These are phyloP conservation scores for Hirschioporus abietinus DNA, from an alignment of 768 basidiomycete genomes.

Conservation along the genomic window DNA sequence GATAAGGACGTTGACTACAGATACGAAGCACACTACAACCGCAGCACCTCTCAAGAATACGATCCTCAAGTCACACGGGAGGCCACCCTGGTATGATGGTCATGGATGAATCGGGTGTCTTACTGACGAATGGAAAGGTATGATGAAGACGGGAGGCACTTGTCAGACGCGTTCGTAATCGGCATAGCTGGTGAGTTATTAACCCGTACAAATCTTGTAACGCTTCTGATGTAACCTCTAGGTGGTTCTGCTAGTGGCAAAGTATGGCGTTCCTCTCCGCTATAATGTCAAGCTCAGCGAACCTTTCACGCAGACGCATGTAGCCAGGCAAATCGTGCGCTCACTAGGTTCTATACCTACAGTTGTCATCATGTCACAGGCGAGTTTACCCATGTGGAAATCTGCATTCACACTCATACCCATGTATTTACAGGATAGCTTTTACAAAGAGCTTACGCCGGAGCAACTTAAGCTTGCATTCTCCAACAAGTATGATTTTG, in stretches of 20 bases:
- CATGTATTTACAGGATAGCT: constrained; percentile 64
- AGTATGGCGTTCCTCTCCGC: constrained; percentile 33
- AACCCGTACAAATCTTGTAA: background rate
- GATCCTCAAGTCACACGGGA: constrained; percentile 75
- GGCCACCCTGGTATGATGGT: constrained; percentile 67
- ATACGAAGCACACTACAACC: background rate
- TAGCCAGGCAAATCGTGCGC: constrained; percentile 76
- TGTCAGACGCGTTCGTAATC: constrained; percentile 76
- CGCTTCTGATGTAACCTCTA: constrained; percentile 20
- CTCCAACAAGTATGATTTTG: constrained; percentile 76
- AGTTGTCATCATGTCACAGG: constrained; percentile 89
- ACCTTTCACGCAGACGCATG: constrained; percentile 57
- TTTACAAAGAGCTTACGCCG: constrained; percentile 76
- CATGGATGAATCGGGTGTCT: constrained; percentile 11
- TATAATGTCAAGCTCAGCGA: constrained; percentile 7
- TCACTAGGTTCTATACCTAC: constrained; percentile 79
- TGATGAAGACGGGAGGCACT: constrained; percentile 62
- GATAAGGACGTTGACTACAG: background rate
- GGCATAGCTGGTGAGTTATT: constrained; percentile 67
- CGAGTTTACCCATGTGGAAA: constrained; percentile 21
- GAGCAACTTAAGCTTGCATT: constrained; percentile 85
- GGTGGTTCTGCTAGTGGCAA: constrained; percentile 88
- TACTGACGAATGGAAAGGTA: constrained; percentile 47
- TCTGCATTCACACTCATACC: background rate
- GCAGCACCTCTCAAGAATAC: constrained; percentile 48